Evolutionary conservation across 2,329 filamentous ascomycete species (phyloP).

Genomic region (Ophiobolus disseminans): DNA sequence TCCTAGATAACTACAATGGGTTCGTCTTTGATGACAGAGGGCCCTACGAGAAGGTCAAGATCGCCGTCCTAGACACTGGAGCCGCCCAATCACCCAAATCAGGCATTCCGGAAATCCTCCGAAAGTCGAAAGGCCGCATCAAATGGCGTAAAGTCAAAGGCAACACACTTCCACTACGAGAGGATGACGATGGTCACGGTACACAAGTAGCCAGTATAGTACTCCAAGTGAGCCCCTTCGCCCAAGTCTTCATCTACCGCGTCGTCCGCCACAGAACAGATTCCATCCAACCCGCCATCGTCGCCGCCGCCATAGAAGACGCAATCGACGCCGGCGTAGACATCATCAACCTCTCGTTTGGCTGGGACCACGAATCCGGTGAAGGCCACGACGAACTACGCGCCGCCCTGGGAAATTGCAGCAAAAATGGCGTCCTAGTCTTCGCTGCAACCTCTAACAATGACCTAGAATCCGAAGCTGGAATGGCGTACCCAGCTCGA

Average conservation of each 20-base stretch:
- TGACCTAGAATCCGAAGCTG: neutral
- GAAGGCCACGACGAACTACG: neutral
- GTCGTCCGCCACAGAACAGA: conserved; percentile 1
- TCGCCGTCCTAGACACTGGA: conserved; percentile 13
- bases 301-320: conserved; percentile 14
- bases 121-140: neutral
- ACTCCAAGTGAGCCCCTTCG: conserved; percentile 17
- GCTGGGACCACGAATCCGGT: conserved; percentile 7
- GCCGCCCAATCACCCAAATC: neutral
- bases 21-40: neutral
- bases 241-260: conserved; percentile 16
- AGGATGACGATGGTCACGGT: conserved; percentile 16
- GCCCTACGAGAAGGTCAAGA: conserved; percentile 3
- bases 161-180: neutral
- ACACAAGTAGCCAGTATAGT: conserved; percentile 16
- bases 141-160: neutral
- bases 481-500: conserved; percentile 16
- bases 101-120: neutral
- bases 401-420: neutral
- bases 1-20: conserved; percentile 7
- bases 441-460: conserved; percentile 20
- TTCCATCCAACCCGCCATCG: neutral
- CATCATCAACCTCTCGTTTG: conserved; percentile 20
- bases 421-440: neutral
- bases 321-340: conserved; percentile 19